Conservation (phyloP, 192 early-diverging fungal genomes). For the Phycomyces nitens region DNA sequence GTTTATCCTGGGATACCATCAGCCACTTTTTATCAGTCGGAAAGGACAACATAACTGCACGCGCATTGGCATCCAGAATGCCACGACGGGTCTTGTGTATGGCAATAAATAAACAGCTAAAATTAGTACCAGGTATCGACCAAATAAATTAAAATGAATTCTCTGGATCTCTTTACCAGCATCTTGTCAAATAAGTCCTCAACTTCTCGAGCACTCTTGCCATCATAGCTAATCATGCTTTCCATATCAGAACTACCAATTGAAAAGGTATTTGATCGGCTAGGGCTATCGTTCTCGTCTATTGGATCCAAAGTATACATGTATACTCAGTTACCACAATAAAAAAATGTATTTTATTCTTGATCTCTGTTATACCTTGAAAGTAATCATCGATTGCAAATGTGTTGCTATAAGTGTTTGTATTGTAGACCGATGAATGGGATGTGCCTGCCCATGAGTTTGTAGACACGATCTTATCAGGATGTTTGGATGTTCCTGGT, state of each 20-base stretch:
- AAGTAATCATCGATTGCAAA: constrained; percentile 13
- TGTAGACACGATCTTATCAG: constrained; percentile 2
- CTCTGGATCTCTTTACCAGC: constrained; percentile 37
- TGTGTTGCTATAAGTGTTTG: constrained; percentile 2
- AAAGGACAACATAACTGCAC: constrained; percentile 44
- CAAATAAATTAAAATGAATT: not conserved
- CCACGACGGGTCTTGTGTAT: constrained; percentile 45
- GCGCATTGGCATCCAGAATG: constrained; percentile 43
- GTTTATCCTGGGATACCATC: constrained; percentile 52
- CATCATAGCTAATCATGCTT: constrained; percentile 10
- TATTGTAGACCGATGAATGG: constrained; percentile 4
- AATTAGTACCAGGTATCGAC: constrained; percentile 1
- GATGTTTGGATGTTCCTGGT: not conserved
- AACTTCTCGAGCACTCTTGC: constrained; percentile 44
- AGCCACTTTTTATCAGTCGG: constrained; percentile 55
- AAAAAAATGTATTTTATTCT: no score
- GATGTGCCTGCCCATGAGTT: constrained; percentile 9
- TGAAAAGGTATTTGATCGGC: constrained; percentile 1
- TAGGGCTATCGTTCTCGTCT: not conserved
- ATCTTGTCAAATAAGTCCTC: constrained; percentile 54
- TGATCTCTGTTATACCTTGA: not conserved
- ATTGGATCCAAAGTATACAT: not conserved
- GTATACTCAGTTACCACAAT: not conserved
- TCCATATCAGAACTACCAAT: not conserved
- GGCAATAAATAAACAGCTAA: constrained; percentile 2